Evolutionary conservation across 495 filamentous ascomycete species (phyloP), one percentile per base, ranked within the genome.

Genomic region (Glarea lozoyensis): DNA sequence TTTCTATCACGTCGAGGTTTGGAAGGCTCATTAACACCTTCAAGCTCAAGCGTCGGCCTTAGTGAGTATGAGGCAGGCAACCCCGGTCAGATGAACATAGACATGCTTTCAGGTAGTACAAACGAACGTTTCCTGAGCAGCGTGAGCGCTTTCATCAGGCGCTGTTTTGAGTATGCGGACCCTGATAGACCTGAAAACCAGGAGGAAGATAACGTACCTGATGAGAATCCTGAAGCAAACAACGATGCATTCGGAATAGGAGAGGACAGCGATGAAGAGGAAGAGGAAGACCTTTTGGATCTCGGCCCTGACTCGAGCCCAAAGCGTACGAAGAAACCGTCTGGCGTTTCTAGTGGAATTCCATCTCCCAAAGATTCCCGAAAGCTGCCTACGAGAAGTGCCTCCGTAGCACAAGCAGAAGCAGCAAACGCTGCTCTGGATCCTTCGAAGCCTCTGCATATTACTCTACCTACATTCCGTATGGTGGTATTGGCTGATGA

Each of bases 401-500:
- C 67, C 44, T 72, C 75, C 40, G 67, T 70, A 52, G 67, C 69
- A n/a, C 63, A 73, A 57, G 66, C 72, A 1, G 72, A 72, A 52
- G 68, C 71, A 15, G 88, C 88, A 19, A 98, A 98, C 55, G 73
- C 80, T 12, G 92, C 92, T 18, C 79, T 98, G 4, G 88, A 98
- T 58, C 92, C 92, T 0, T 76, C 82, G 32, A 88, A 92, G 44
- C 92, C 92, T 0, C 74, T 98, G 0, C 82, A 94, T 60, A 96
- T 98, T 57, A 97, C 93, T 6, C 78, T 98, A 7, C 93, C 93
- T 0, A 98, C 92, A 16, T 98, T 98, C 73, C 83, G 92, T 51
- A 98, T 98, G 92, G 87, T 98, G 18, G 81, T 98, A 33, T 76
- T 98, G 16, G 92, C 92, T 44, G 92, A 98, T 59, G 92, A 98